Evolutionary conservation across 2,329 filamentous ascomycete genomes (phyloP).

Genomic region (Drechslerella coelobrocha): DNA sequence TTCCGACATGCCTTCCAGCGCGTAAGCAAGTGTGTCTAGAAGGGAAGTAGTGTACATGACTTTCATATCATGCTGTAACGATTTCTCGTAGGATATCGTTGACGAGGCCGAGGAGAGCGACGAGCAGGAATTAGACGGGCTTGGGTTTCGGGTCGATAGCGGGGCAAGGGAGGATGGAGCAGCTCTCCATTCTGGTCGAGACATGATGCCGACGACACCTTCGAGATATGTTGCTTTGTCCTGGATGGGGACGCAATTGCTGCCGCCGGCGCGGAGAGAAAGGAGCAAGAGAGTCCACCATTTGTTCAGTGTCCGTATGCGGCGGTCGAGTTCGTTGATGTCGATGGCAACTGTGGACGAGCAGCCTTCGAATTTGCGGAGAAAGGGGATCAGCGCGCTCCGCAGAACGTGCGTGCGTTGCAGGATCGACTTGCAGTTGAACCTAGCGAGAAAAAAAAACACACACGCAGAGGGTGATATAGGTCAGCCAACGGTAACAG

Average conservation of each 20-base stretch:
- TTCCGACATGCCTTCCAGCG: slow-evolving; percentile 86
- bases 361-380: slow-evolving; percentile 73
- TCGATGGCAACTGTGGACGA: slow-evolving; percentile 70
- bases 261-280: slow-evolving; percentile 75
- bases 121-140: slow-evolving; percentile 58
- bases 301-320: slow-evolving; percentile 80
- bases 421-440: slow-evolving; percentile 74
- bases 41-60: slow-evolving; percentile 86
- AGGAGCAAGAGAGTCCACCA: slow-evolving; percentile 89
- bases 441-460: slow-evolving; percentile 60
- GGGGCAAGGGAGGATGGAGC: slow-evolving; percentile 73
- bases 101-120: slow-evolving; percentile 67
- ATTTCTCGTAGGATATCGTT: slow-evolving; percentile 73
- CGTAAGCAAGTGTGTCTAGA: slow-evolving; percentile 80
- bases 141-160: slow-evolving; percentile 65
- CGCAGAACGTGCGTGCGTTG: slow-evolving; percentile 79
- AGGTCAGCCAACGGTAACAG: slow-evolving; percentile 7
- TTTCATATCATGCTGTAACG: slow-evolving; percentile 84
- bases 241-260: slow-evolving; percentile 78
- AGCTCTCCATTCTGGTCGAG: slow-evolving; percentile 83
- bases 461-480: slow-evolving; percentile 5
- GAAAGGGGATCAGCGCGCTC: slow-evolving; percentile 74
- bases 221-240: slow-evolving; percentile 83
- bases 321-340: slow-evolving; percentile 82
- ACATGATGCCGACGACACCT: slow-evolving; percentile 80